phyloP scores from a whole-genome alignment of 1,139 yeast species.

The Suhomyces guaymorum region DNA sequence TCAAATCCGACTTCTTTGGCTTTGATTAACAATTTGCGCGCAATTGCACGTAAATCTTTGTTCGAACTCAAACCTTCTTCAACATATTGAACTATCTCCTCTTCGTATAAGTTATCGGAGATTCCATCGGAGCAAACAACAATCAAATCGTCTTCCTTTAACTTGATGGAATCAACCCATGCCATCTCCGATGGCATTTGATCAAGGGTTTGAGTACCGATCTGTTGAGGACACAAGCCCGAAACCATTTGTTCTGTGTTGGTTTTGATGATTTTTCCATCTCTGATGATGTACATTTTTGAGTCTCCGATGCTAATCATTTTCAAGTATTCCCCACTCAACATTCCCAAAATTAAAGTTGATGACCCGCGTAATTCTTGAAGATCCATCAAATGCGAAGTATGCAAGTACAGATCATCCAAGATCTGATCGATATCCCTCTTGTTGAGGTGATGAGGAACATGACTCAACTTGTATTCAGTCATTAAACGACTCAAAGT shows the following conservation, averaged over 20 bases:
- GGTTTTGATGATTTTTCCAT: constrained; percentile 45
- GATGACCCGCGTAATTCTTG: constrained; percentile 54
- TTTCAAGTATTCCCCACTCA: constrained; percentile 49
- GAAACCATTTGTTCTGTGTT: constrained; percentile 52
- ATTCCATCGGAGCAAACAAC: constrained; percentile 57
- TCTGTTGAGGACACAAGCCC: constrained; percentile 54
- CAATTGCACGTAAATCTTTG: constrained; percentile 38
- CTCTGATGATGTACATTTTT: constrained; percentile 49
- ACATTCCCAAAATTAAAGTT: constrained; percentile 52
- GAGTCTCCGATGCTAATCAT: constrained; percentile 61
- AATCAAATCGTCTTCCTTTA: constrained; percentile 45
- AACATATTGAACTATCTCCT: constrained; percentile 45
- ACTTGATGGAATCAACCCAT: constrained; percentile 44
- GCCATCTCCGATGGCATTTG: constrained; percentile 52
- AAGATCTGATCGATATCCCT: constrained; percentile 49
- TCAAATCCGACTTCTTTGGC: constrained; percentile 57
- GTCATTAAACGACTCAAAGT: constrained; percentile 52
- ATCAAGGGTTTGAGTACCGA: constrained; percentile 52
- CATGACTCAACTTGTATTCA: constrained; percentile 43
- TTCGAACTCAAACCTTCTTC: constrained; percentile 32
- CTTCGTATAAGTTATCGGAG: constrained; percentile 52
- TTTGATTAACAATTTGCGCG: constrained; percentile 40
- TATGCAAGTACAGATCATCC: constrained; percentile 53
- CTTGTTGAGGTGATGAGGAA: constrained; percentile 45
- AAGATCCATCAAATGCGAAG: constrained; percentile 55